Evolutionary conservation across 768 basidiomycete species (phyloP), one percentile per base, ranked within the genome.

Genomic region (Xerocomellus intermedius): DNA sequence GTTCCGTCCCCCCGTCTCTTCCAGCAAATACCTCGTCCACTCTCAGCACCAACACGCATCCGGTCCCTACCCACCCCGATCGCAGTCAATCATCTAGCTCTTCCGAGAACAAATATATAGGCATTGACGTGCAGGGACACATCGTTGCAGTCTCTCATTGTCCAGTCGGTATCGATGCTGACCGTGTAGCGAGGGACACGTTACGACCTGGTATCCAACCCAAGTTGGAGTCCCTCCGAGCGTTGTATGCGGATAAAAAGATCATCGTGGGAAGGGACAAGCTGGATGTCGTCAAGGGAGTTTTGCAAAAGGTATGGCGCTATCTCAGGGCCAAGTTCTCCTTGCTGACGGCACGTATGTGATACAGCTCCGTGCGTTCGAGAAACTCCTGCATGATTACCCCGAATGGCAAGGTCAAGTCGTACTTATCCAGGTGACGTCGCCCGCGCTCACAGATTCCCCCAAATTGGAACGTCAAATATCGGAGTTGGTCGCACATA

Each of bases 261-360:
- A 98, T 99, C 66, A 94, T 99, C 53, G 91, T 98, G 13, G 96
- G 94, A 17, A 81, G 96, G 8, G 96, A 99, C 73, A 99, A 99
- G 77, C 81, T 98, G 39, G 96, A 98, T 65, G 91, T 94, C n/a
- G 94, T 97, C 64, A 98, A 98, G 75, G 96, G 96, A 42, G 91
- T 99, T 22, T 75, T 98, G 59, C 95, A 98, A 75, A 99, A 99
- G 83, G 89, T 86, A 38, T 14, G 65, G 60, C 8, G 30, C 33
- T 13, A 7, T 46, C 8, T n/a, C 17, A 26, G 32, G 8, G 19
- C 17, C 8, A 9, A 5, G 21, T 12, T 30, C 9, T 30, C 5
- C 26, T 26, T 14, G 19, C 45, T 64, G 33, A 60, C 28, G 14
- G 17, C 7, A 8, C n/a, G 2, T 10, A 3, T n/a, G 2, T 13